A percentile compares a stretch with the other conserved stretches of the same genome.
Conservation (phyloP, 768 basidiomycete genomes). For the Pluteus cervinus region DNA sequence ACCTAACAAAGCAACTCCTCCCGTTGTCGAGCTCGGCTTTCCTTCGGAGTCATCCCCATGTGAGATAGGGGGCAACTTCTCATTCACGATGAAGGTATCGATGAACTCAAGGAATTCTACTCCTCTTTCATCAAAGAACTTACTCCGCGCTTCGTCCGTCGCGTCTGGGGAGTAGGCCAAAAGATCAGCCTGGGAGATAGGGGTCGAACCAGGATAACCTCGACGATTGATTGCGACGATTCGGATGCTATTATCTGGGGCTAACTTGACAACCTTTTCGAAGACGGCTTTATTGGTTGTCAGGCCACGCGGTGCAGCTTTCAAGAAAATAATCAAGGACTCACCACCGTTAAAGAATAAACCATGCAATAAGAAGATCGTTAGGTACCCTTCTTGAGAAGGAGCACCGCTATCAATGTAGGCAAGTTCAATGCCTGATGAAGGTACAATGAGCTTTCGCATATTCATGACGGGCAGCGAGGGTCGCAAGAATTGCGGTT, state of each 20-base stretch:
- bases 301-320: neutral
- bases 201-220: constrained; percentile 2
- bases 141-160: no score
- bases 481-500: no score
- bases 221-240: constrained; percentile 5
- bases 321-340: neutral
- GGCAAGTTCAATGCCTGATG: constrained; percentile 10
- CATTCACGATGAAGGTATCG: no score
- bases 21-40: no score
- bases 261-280: neutral
- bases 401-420: constrained; percentile 15
- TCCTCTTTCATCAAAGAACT: no score
- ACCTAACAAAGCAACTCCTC: no score
- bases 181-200: neutral
- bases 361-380: constrained; percentile 14
- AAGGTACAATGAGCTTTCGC: constrained; percentile 2
- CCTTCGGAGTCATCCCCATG: no score
- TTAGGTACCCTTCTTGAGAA: constrained; percentile 7
- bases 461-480: neutral
- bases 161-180: no score
- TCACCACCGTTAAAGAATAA: constrained; percentile 10
- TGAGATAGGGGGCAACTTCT: no score
- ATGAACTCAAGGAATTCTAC: no score
- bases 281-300: neutral
- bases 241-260: constrained; percentile 1